Conservation (phyloP, 305 asterid genomes). For the Fraxinus velutina region DNA sequence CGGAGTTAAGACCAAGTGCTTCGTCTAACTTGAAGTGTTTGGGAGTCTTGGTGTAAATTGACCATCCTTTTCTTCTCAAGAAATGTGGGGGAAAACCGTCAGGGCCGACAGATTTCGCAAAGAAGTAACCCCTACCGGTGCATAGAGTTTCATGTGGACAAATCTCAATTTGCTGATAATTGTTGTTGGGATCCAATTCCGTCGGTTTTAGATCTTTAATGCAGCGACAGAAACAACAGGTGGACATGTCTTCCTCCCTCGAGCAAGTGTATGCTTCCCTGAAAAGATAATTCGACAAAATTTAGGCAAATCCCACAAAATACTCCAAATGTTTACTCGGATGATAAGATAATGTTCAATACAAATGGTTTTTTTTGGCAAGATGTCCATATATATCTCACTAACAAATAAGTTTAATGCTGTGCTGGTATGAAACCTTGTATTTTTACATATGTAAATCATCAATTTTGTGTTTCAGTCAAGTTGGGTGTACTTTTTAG, state of each 20-base stretch:
- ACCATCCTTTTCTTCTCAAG: constrained; percentile 21
- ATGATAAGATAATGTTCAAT: not conserved
- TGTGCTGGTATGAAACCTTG: not conserved
- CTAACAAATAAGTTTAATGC: not conserved
- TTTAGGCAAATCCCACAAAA: not conserved
- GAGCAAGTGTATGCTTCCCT: constrained; percentile 45
- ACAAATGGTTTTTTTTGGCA: not conserved
- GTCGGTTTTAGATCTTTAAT: constrained; percentile 29
- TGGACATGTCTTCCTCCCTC: constrained; percentile 32
- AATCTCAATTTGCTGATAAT: constrained; percentile 45
- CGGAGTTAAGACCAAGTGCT: constrained; percentile 36
- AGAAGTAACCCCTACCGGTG: constrained; percentile 22
- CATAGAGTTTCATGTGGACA: constrained; percentile 10
- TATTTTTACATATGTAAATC: not conserved
- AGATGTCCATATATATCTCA: not conserved
- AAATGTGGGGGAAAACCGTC: constrained; percentile 34
- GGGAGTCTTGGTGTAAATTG: constrained; percentile 18
- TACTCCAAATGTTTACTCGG: not conserved
- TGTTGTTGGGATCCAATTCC: constrained; percentile 42
- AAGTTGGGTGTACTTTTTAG: too few species aligned
- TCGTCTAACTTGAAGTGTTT: constrained; percentile 21
- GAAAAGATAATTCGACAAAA: not conserved
- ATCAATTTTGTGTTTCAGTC: not conserved
- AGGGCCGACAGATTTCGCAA: constrained; percentile 24
- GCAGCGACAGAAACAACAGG: constrained; percentile 23